Evolutionary conservation across 352 stramenopile genomes (phyloP).

Genomic region (Pythium rhizo-oryzae): DNA sequence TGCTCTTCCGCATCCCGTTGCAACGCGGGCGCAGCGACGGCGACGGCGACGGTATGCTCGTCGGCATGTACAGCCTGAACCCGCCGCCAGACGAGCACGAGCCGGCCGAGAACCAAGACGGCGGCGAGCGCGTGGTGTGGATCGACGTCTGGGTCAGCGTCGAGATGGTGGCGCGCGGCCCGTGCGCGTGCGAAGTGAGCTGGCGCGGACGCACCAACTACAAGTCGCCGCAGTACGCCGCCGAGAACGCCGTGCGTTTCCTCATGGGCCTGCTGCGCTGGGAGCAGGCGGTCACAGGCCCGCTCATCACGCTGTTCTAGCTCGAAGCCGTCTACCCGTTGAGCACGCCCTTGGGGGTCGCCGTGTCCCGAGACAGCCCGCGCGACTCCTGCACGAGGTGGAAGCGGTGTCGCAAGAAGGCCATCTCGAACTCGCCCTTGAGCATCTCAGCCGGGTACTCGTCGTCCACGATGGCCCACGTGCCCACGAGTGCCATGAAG

Average conservation of each 20-base stretch:
- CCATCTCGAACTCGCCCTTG: constrained; percentile 79
- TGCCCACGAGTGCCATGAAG: constrained; percentile 84
- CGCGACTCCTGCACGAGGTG: constrained; percentile 74
- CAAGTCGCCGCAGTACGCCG: constrained; percentile 30
- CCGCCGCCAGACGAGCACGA: constrained; percentile 26
- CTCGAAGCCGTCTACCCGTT: constrained; percentile 5
- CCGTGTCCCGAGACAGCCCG: constrained; percentile 60
- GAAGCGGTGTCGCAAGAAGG: constrained; percentile 79
- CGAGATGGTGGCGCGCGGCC: constrained; percentile 28
- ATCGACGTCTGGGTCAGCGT: constrained; percentile 37
- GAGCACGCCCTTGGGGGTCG: constrained; percentile 35
- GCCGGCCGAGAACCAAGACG: neutral
- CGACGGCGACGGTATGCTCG: constrained; percentile 23
- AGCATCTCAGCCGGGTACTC: constrained; percentile 79
- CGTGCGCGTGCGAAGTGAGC: constrained; percentile 8
- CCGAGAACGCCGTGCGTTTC: constrained; percentile 32
- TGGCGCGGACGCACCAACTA: constrained; percentile 35
- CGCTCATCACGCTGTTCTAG: constrained; percentile 32
- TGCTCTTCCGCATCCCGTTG: constrained; percentile 31
- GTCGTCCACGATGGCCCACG: constrained; percentile 75
- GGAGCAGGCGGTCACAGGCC: constrained; percentile 22
- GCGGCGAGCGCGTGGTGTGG: constrained; percentile 37
- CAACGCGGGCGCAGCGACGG: neutral
- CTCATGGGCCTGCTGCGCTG: constrained; percentile 32
- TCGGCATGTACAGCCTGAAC: constrained; percentile 43